These are phyloP conservation scores for Candida dendrica DNA, from an alignment of 805 yeast species.

Conservation along the genomic window DNA sequence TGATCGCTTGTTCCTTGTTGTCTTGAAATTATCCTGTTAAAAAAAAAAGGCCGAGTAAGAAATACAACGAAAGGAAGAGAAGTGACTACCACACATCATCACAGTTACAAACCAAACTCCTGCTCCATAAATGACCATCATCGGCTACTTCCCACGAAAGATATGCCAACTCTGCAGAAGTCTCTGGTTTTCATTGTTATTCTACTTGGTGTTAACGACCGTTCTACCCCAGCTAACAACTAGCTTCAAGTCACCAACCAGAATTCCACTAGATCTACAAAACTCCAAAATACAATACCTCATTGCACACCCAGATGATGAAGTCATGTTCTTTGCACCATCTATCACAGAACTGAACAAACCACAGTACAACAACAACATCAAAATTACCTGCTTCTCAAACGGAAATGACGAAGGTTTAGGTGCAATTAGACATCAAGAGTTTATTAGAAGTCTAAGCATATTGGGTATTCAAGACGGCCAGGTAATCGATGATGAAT, in stretches of 20 bases:
- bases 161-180: background rate
- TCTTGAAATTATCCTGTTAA: too few species aligned
- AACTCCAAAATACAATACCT: conserved; percentile 36
- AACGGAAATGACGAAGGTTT: conserved; percentile 71
- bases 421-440: conserved; percentile 57
- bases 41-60: too few species aligned
- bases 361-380: conserved; percentile 38
- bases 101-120: too few species aligned
- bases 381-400: conserved; percentile 65
- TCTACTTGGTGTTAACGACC: background rate
- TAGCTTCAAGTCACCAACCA: background rate
- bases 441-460: conserved; percentile 47
- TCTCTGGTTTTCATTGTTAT: background rate
- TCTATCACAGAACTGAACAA: conserved; percentile 48
- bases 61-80: too few species aligned
- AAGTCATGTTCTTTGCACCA: conserved; percentile 95
- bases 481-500: conserved; percentile 38
- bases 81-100: too few species aligned
- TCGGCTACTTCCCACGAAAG: background rate
- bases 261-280: conserved; percentile 1
- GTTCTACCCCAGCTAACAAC: background rate
- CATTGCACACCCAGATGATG: conserved; percentile 97
- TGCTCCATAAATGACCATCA: background rate
- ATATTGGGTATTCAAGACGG: conserved; percentile 41
- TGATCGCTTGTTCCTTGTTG: too few species aligned